phyloP scores from a whole-genome alignment of 495 filamentous ascomycete genomes.

The Penicillium taxi region DNA sequence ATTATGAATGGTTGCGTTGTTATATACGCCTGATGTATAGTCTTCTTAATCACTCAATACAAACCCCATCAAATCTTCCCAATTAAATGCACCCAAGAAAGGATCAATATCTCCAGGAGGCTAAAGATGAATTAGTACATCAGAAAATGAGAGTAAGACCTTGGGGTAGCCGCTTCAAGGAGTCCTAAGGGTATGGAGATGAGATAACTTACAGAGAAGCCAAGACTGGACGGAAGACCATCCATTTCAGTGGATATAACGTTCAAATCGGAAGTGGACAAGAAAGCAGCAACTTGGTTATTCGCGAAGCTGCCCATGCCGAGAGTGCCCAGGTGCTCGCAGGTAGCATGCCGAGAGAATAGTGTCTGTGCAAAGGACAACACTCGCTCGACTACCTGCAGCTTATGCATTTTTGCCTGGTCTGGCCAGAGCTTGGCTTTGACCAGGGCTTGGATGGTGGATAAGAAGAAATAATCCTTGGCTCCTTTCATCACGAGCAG shows the following conservation, averaged over 20 bases:
- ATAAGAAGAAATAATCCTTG: constrained; percentile 41
- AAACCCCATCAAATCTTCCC: constrained; percentile 36
- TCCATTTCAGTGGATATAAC: constrained; percentile 23
- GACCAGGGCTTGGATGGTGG: constrained; percentile 33
- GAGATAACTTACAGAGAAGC: constrained; percentile 23
- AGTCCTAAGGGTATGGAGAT: too few species aligned
- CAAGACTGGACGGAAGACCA: constrained; percentile 19
- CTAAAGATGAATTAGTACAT: constrained; percentile 13
- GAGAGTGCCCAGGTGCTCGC: constrained; percentile 28
- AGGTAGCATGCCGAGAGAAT: constrained; percentile 30
- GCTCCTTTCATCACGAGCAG: constrained; percentile 35
- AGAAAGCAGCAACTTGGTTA: constrained; percentile 29
- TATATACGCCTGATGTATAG: too few species aligned
- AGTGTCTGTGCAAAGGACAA: constrained; percentile 32
- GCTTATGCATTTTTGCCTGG: constrained; percentile 31
- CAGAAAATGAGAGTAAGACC: not conserved
- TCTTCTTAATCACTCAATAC: too few species aligned
- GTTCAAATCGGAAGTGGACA: constrained; percentile 20
- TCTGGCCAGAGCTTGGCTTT: constrained; percentile 33
- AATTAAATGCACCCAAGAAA: constrained; percentile 39
- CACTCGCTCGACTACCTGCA: constrained; percentile 34
- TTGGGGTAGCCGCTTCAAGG: not conserved
- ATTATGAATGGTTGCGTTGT: too few species aligned
- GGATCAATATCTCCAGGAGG: constrained; percentile 33
- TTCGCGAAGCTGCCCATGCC: constrained; percentile 31